Evolutionary conservation across 2,329 filamentous ascomycete genomes (phyloP).

Genomic region (Akanthomyces lecanii): DNA sequence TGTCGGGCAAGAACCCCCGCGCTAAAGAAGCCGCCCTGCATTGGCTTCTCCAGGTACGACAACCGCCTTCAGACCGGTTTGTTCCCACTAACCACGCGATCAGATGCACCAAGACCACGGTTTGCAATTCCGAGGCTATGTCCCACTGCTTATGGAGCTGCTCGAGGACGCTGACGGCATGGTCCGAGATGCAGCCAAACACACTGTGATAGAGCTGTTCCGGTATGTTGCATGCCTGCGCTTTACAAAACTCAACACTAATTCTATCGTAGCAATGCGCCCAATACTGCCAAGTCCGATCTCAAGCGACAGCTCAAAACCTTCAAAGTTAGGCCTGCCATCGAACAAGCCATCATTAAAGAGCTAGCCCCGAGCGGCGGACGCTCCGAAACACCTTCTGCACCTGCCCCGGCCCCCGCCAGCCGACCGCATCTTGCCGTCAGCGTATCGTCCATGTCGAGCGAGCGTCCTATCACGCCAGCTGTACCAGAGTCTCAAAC

Average conservation of each 20-base stretch:
- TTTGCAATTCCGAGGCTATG: constrained; percentile 77
- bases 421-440: constrained; percentile 44
- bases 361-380: constrained; percentile 57
- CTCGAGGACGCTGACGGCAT: constrained; percentile 86
- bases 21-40: constrained; percentile 81
- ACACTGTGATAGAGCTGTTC: constrained; percentile 82
- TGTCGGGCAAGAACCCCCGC: constrained; percentile 75
- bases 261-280: constrained; percentile 56
- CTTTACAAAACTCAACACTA: constrained; percentile 8
- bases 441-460: constrained; percentile 38
- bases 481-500: constrained; percentile 56
- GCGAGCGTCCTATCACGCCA: constrained; percentile 56
- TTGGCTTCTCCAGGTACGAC: constrained; percentile 71
- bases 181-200: constrained; percentile 80
- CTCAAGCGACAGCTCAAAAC: constrained; percentile 80
- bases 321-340: constrained; percentile 81
- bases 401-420: constrained; percentile 31
- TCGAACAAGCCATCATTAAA: constrained; percentile 74
- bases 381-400: constrained; percentile 38
- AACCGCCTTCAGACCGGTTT: not conserved
- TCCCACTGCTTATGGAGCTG: constrained; percentile 76
- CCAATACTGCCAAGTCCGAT: constrained; percentile 80
- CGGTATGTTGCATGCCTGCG: constrained; percentile 44
- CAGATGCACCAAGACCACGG: constrained; percentile 78
- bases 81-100: not conserved